A percentile compares a stretch with the other conserved stretches of the same genome.
Evolutionary conservation across 441 rosid species (phyloP).

Genomic region (Pelargonium citronellum): DNA sequence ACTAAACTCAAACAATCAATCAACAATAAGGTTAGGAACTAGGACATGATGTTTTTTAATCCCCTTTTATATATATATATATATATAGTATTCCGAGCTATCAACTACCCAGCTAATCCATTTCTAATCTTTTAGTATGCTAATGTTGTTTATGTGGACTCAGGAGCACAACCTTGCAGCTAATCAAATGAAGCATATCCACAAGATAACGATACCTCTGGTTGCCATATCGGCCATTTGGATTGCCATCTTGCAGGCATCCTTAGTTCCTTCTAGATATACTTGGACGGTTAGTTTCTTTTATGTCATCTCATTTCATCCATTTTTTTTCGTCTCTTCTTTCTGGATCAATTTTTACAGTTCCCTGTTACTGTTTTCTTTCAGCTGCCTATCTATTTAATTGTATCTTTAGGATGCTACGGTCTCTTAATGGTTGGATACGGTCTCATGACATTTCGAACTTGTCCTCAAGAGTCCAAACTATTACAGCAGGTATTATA

Average conservation of each 20-base stretch:
- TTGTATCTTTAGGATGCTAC: constrained; percentile 81
- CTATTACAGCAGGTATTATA: constrained; percentile 65
- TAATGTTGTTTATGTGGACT: constrained; percentile 14
- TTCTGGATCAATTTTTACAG: not conserved
- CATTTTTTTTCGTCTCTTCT: constrained; percentile 1
- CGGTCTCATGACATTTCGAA: constrained; percentile 78
- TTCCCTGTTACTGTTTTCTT: not conserved
- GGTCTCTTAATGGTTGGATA: constrained; percentile 88
- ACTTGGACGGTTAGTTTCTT: constrained; percentile 72
- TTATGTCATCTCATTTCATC: too few species aligned
- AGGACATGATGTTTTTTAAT: too few species aligned
- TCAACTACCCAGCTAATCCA: not conserved
- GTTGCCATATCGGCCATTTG: constrained; percentile 61
- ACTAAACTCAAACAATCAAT: too few species aligned
- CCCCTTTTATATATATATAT: too few species aligned
- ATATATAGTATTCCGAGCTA: not conserved
- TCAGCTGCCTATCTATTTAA: constrained; percentile 70
- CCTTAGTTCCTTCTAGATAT: constrained; percentile 50
- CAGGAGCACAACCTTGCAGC: not conserved
- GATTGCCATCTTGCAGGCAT: constrained; percentile 72
- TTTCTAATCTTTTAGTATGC: not conserved
- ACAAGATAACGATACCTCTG: constrained; percentile 56
- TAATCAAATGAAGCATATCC: constrained; percentile 67
- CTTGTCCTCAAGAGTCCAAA: constrained; percentile 80
- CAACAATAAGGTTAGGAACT: too few species aligned